Evolutionary conservation across 495 filamentous ascomycete genomes (phyloP).

Genomic region (Polyplosphaeria fusca): DNA sequence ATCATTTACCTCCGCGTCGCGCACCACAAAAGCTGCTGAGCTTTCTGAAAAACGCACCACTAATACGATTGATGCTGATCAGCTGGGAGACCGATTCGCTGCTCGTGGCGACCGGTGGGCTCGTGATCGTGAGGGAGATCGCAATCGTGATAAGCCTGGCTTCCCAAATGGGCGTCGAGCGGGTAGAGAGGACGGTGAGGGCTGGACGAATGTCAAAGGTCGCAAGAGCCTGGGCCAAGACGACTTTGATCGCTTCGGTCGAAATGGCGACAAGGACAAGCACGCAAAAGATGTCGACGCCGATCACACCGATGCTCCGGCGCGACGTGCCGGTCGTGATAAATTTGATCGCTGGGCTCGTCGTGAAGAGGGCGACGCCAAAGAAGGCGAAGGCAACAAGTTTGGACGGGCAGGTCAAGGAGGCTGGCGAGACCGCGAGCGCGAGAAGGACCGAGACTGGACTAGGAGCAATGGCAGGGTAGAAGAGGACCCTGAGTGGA

Average conservation of each 20-base stretch:
- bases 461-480: conserved; percentile 27
- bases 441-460: conserved; percentile 38
- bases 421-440: conserved; percentile 48
- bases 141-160: conserved; percentile 43
- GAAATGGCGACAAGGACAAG: conserved; percentile 65
- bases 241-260: conserved; percentile 53
- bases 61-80: conserved; percentile 13
- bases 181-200: conserved; percentile 52
- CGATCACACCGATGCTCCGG: conserved; percentile 11
- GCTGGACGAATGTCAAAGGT: conserved; percentile 57
- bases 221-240: conserved; percentile 54
- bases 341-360: conserved; percentile 40
- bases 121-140: conserved; percentile 34
- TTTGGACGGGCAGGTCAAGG: conserved; percentile 9
- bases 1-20: conserved; percentile 77
- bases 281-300: conserved; percentile 38
- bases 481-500: conserved; percentile 61
- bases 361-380: conserved; percentile 38
- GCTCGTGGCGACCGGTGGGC: conserved; percentile 19
- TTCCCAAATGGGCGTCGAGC: conserved; percentile 47
- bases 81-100: conserved; percentile 22
- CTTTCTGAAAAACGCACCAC: conserved; percentile 14
- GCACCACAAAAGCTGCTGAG: conserved; percentile 23
- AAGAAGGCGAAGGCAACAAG: conserved; percentile 27
- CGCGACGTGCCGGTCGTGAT: conserved; percentile 22